Percentiles rank a stretch among this genome's conserved stretches.
These are phyloP conservation scores for Suillus hirtellus DNA, from an alignment of 768 basidiomycete species.

Conservation along the genomic window DNA sequence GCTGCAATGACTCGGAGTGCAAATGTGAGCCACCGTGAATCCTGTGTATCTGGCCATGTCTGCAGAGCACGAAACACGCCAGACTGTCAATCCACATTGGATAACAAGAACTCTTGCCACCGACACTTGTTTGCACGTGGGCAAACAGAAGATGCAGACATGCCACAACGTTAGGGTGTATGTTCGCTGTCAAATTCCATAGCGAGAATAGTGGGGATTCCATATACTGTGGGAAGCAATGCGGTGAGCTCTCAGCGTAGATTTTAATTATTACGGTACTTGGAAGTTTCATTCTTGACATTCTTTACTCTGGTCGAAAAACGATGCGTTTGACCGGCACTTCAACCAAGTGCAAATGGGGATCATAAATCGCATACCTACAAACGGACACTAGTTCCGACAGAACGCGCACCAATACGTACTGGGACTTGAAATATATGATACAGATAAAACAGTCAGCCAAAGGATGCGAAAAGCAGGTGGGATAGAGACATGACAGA, in stretches of 20 bases:
- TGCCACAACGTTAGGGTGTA: background rate
- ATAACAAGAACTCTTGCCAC: background rate
- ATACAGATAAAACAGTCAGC: too few species aligned
- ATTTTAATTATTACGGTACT: background rate
- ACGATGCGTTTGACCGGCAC: constrained; percentile 3
- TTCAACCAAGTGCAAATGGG: background rate
- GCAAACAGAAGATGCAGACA: constrained; percentile 1
- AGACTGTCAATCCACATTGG: background rate
- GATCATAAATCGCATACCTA: too few species aligned
- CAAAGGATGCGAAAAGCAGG: background rate
- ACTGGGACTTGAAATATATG: too few species aligned
- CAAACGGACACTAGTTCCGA: too few species aligned
- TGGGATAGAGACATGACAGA: background rate
- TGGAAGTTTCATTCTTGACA: background rate
- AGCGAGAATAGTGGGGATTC: background rate
- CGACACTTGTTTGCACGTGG: constrained; percentile 4
- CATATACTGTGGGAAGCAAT: background rate
- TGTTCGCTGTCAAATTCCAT: constrained; percentile 7
- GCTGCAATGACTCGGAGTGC: background rate
- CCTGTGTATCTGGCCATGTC: background rate
- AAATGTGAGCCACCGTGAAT: constrained; percentile 3
- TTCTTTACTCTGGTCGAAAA: background rate
- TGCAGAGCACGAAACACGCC: background rate
- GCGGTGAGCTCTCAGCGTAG: background rate
- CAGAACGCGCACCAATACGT: too few species aligned